These are phyloP conservation scores for Hanseniaspora opuntiae DNA, from an alignment of 805 yeast genomes.

Conservation along the genomic window DNA sequence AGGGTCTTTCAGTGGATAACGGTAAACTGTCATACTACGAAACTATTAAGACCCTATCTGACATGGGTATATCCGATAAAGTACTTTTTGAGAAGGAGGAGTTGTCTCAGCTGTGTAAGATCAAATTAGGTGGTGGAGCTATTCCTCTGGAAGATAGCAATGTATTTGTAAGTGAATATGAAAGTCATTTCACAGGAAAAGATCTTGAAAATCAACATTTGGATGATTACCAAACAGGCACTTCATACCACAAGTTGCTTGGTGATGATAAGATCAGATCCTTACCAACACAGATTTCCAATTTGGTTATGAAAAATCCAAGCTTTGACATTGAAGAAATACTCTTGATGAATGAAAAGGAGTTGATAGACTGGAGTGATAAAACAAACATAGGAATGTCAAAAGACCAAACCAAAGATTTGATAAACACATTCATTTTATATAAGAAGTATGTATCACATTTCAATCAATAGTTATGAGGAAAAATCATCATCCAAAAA, in stretches of 20 bases:
- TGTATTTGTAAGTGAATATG: not conserved
- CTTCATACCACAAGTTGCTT: slow-evolving; percentile 1
- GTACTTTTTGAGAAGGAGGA: not conserved
- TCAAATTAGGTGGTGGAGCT: slow-evolving; percentile 6
- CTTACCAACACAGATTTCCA: not conserved
- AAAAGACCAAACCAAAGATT: not conserved
- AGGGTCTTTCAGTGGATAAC: not conserved
- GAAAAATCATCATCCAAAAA: not conserved
- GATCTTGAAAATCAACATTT: not conserved
- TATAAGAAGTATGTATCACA: slow-evolving; percentile 2
- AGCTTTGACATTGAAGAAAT: not conserved
- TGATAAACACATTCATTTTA: slow-evolving; percentile 4
- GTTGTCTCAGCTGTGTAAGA: not conserved
- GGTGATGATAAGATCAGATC: not conserved
- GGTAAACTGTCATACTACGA: slow-evolving; percentile 1
- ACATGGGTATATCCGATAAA: slow-evolving; percentile 4
- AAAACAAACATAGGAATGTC: not conserved
- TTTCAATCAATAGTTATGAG: not conserved
- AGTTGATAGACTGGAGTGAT: not conserved
- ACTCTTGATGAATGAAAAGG: not conserved
- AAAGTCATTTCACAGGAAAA: not conserved
- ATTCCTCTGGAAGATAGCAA: not conserved
- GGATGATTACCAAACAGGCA: not conserved
- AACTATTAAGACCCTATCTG: not conserved
- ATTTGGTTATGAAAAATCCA: not conserved